These are phyloP conservation scores for Lactifluus echinatus DNA, from an alignment of 768 basidiomycete species.

Conservation along the genomic window DNA sequence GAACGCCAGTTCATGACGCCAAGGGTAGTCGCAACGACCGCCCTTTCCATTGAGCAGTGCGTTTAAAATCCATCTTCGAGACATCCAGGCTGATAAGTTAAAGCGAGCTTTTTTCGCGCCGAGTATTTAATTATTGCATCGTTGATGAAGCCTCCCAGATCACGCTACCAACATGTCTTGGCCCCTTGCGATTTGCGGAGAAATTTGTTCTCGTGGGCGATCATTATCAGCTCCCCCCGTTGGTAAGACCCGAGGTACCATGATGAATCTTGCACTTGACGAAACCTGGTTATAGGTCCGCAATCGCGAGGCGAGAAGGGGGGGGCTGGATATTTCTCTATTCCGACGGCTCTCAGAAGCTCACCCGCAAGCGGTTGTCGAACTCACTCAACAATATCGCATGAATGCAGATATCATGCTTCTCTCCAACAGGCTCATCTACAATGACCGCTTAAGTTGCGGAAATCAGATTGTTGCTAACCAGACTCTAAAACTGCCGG, in stretches of 20 bases:
- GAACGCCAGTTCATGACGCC: constrained; percentile 80
- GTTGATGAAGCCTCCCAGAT: constrained; percentile 98
- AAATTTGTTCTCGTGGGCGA: constrained; percentile 94
- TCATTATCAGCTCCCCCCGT: constrained; percentile 92
- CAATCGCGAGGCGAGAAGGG: constrained; percentile 66
- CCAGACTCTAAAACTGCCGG: constrained; percentile 46
- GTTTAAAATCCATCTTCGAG: constrained; percentile 26
- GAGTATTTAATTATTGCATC: constrained; percentile 93
- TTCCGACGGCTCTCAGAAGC: constrained; percentile 85
- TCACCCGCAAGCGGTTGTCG: constrained; percentile 77
- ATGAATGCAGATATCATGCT: constrained; percentile 97
- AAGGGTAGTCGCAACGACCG: constrained; percentile 93
- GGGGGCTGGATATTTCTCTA: constrained; percentile 82
- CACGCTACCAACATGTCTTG: constrained; percentile 90
- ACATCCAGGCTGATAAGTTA: not conserved
- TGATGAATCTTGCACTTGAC: not conserved
- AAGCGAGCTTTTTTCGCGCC: constrained; percentile 76
- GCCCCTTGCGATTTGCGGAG: constrained; percentile 83
- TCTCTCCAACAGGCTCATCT: constrained; percentile 82
- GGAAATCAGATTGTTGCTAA: constrained; percentile 67
- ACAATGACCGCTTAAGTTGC: constrained; percentile 66
- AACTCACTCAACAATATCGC: constrained; percentile 83
- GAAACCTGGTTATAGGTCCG: constrained; percentile 51
- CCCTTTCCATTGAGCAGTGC: constrained; percentile 89
- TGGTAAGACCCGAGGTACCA: constrained; percentile 40